phyloP scores from a whole-genome alignment of 208 protist species.

The Angomonas desouzai region DNA sequence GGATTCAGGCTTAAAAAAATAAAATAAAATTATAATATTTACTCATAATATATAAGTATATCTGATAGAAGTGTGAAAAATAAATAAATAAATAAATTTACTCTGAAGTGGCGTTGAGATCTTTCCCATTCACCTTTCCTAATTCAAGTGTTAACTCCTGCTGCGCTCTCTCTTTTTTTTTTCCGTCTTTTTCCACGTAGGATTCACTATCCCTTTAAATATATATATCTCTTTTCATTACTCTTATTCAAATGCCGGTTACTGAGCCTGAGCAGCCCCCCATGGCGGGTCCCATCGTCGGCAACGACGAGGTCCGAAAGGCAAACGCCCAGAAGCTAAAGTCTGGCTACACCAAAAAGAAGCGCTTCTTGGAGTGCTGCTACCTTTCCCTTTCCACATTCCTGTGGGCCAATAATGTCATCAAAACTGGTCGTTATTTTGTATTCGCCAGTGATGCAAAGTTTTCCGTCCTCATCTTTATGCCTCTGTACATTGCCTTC shows the following conservation, averaged over 20 bases:
- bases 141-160: too few species aligned
- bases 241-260: neutral
- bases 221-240: conserved; percentile 1
- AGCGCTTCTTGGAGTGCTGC: conserved; percentile 79
- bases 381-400: conserved; percentile 60
- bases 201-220: neutral
- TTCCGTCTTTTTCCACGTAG: neutral
- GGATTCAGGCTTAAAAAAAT: too few species aligned
- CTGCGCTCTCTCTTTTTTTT: too few species aligned
- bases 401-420: conserved; percentile 56
- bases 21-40: too few species aligned
- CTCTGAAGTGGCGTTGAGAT: too few species aligned
- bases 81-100: too few species aligned
- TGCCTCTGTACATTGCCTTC: conserved; percentile 50
- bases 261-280: neutral
- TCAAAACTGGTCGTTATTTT: conserved; percentile 71
- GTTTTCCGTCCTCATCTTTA: conserved; percentile 62
- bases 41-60: too few species aligned
- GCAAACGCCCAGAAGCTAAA: conserved; percentile 74
- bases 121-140: too few species aligned
- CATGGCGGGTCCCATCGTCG: conserved; percentile 29
- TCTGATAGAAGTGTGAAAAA: too few species aligned
- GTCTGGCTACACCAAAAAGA: conserved; percentile 81
- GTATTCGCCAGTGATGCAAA: conserved; percentile 51
- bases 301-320: conserved; percentile 62